Evolutionary conservation across 176 grass and related monocot species (phyloP), one percentile per base, ranked within the genome.

Genomic region (Pontederia crassipes): DNA sequence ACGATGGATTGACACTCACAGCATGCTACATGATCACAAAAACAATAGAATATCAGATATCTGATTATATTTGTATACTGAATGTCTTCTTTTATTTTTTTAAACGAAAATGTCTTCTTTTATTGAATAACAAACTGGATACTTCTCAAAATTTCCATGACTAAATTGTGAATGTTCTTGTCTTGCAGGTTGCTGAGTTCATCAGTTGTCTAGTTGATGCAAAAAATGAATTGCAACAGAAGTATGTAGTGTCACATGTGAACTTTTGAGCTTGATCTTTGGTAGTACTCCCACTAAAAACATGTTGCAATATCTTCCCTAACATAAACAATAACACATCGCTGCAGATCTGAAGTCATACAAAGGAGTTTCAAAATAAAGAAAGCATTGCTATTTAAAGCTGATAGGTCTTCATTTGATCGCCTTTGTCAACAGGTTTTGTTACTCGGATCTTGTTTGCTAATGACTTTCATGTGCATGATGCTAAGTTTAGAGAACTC

Each of bases 301-400:
- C 0, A 24, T 24, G 20, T 24, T 24, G 20, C 20, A 24, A 24
- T 24, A 24, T 1, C 20, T 24, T 13, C 16, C 14, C 12, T 11
- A 48, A 8, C 15, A 49, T 12, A 24, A 24, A 12, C 11, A 4
- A 8, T 17, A 12, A 17, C 48, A 12, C 2, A 5, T 46, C 28
- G 29, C 74, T 65, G 61, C 57, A 97, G 93, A 84, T 88, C 77
- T 7, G 84, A 78, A 48, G 62, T 62, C 3, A 77, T 85, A 45
- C 71, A 85, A 58, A 83, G 93, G 72, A 97, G 87, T 64, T 83
- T 85, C 50, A 91, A 77, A 85, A 88, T 97, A 85, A 97, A 85
- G 72, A 97, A 83, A 79, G 93, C 93, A 12, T 78, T 97, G 67
- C 18, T 97, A 54, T 80, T 69, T 12, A 97, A 75, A 28, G 74